These are phyloP conservation scores for Herpetospermum pedunculosum DNA, from an alignment of 306 rosid species.

Conservation along the genomic window DNA sequence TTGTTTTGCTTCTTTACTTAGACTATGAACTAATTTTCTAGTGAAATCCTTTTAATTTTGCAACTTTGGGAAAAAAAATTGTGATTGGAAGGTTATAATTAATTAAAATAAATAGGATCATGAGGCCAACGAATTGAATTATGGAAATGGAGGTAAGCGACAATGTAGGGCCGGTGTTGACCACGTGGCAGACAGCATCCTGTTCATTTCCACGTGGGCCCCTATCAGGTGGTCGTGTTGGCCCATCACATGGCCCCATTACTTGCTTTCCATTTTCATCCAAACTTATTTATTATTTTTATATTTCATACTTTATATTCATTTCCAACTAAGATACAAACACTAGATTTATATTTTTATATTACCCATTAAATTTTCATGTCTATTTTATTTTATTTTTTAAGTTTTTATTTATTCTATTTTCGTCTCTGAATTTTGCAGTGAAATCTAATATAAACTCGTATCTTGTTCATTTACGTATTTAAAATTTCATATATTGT, in stretches of 20 bases:
- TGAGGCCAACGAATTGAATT: background rate
- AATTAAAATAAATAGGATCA: background rate
- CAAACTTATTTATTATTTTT: background rate
- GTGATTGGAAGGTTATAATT: background rate
- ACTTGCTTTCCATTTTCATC: background rate
- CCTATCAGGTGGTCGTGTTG: slow-evolving; percentile 19
- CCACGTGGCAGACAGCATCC: slow-evolving; percentile 89
- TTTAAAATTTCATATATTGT: no score
- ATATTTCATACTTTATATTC: background rate
- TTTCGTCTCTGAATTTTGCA: background rate
- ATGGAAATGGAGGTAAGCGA: slow-evolving; percentile 26
- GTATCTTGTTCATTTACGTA: no score
- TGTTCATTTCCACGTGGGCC: slow-evolving; percentile 36
- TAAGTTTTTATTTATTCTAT: background rate
- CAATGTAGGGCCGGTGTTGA: slow-evolving; percentile 68
- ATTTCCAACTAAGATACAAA: background rate
- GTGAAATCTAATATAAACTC: no score
- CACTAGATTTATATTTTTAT: background rate
- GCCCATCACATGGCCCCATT: slow-evolving; percentile 52
- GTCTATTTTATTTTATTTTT: background rate
- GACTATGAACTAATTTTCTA: no score
- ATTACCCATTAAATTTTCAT: background rate
- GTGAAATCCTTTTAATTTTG: no score
- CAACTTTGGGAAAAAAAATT: no score
- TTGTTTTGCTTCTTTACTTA: no score